Percentiles rank a stretch among this genome's conserved stretches.
These are phyloP conservation scores for Penicillium canariense DNA, from an alignment of 495 filamentous ascomycete species.

Conservation along the genomic window DNA sequence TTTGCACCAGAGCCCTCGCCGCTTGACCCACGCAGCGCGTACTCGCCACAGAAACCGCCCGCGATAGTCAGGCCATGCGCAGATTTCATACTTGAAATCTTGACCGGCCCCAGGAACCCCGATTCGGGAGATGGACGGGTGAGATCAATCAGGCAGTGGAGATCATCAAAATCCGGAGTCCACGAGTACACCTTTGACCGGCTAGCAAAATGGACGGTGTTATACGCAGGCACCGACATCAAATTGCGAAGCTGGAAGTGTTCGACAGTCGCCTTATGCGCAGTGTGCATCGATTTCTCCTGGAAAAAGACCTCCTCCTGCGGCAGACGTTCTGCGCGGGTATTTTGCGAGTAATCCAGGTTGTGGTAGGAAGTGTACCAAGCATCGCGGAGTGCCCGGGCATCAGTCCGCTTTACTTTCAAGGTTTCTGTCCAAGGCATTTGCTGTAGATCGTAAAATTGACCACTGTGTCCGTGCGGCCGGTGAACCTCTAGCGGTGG, in stretches of 20 bases:
- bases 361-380: slow-evolving; percentile 49
- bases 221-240: slow-evolving; percentile 68
- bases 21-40: slow-evolving; percentile 59
- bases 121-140: slow-evolving; percentile 43
- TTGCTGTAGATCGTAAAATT: slow-evolving; percentile 71
- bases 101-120: slow-evolving; percentile 40
- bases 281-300: slow-evolving; percentile 68
- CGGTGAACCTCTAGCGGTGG: slow-evolving; percentile 43
- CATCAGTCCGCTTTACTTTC: slow-evolving; percentile 58
- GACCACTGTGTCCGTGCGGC: slow-evolving; percentile 49
- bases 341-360: slow-evolving; percentile 30
- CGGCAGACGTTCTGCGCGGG: slow-evolving; percentile 27
- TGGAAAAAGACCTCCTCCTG: slow-evolving; percentile 54
- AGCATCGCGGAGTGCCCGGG: slow-evolving; percentile 55
- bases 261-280: slow-evolving; percentile 59
- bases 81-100: slow-evolving; percentile 71
- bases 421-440: slow-evolving; percentile 67
- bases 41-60: slow-evolving; percentile 80
- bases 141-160: slow-evolving; percentile 61
- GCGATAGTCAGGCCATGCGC: slow-evolving; percentile 68
- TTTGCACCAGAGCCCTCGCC: slow-evolving; percentile 65
- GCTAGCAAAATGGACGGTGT: slow-evolving; percentile 73
- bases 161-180: slow-evolving; percentile 38
- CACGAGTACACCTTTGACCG: slow-evolving; percentile 53
- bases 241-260: slow-evolving; percentile 93